Conservation (phyloP, 768 basidiomycete genomes). For the Suillus cothurnatus region DNA sequence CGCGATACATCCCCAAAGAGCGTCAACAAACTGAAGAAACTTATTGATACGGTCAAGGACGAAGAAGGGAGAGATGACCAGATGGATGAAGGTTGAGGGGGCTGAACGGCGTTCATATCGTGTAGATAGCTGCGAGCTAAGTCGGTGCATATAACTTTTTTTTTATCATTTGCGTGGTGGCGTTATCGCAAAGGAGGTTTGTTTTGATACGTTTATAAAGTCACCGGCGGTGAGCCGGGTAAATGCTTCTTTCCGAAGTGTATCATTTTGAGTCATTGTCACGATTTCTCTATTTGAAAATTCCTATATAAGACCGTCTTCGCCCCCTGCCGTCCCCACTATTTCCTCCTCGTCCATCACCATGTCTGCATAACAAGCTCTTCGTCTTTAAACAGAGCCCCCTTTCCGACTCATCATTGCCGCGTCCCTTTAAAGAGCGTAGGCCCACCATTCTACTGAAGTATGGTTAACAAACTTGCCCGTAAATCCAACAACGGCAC, state of each 20-base stretch:
- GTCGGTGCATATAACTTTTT: slow-evolving; percentile 13
- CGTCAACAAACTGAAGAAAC: slow-evolving; percentile 77
- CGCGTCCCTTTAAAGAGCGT: slow-evolving; percentile 27
- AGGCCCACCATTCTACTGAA: slow-evolving; percentile 37
- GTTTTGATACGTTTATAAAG: slow-evolving; percentile 24
- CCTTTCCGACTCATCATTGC: slow-evolving; percentile 18
- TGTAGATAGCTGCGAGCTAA: slow-evolving; percentile 7
- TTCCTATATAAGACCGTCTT: slow-evolving; percentile 48
- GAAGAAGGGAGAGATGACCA: slow-evolving; percentile 55
- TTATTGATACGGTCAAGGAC: slow-evolving; percentile 71
- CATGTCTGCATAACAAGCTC: slow-evolving; percentile 42
- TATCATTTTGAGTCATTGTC: slow-evolving; percentile 37
- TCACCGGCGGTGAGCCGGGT: slow-evolving; percentile 20
- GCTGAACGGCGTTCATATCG: background rate
- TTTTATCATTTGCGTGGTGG: slow-evolving; percentile 18
- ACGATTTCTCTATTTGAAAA: slow-evolving; percentile 30
- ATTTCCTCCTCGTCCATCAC: slow-evolving; percentile 31
- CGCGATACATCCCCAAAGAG: slow-evolving; percentile 95
- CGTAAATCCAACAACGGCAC: slow-evolving; percentile 85
- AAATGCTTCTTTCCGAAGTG: slow-evolving; percentile 31
- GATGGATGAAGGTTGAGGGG: slow-evolving; percentile 75
- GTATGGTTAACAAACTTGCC: slow-evolving; percentile 84
- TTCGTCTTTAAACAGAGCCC: slow-evolving; percentile 9
- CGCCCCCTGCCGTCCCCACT: slow-evolving; percentile 22
- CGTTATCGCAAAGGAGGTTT: slow-evolving; percentile 18